phyloP scores from a whole-genome alignment of 164 flowering plant species.

The Cinnamomum chago region DNA sequence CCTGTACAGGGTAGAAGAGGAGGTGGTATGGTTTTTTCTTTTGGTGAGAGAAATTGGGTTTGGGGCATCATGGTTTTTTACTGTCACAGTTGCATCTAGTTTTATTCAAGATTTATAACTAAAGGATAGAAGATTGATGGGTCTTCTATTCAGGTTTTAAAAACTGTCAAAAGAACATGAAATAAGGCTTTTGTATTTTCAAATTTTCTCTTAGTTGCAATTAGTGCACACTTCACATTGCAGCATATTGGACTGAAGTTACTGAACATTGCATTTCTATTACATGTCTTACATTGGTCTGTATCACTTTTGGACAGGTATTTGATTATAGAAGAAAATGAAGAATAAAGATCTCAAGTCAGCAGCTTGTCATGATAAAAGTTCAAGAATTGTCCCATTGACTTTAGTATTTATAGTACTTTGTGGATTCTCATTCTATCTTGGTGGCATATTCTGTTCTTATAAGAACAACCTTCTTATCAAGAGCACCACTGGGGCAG shows the following conservation, averaged over 20 bases:
- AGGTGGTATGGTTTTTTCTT: no score
- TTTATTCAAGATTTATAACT: no score
- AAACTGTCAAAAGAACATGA: no score
- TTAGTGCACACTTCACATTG: no score
- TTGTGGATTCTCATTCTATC: slow-evolving; percentile 93
- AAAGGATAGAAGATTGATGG: no score
- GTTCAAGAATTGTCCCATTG: slow-evolving; percentile 52
- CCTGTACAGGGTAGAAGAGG: no score
- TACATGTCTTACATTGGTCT: background rate
- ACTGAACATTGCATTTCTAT: background rate
- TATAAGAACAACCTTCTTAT: slow-evolving; percentile 37
- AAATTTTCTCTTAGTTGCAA: no score
- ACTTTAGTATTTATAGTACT: slow-evolving; percentile 53
- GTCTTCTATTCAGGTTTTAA: no score
- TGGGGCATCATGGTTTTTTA: no score
- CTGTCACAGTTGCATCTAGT: no score
- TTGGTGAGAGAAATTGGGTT: no score
- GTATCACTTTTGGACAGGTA: background rate
- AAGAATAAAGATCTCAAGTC: slow-evolving; percentile 81
- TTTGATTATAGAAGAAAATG: slow-evolving; percentile 31
- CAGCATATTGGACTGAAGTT: background rate
- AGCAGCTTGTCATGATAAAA: slow-evolving; percentile 45
- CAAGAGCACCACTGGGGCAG: slow-evolving; percentile 22
- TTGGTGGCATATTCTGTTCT: slow-evolving; percentile 80
- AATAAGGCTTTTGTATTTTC: no score